Base-by-base conservation (phyloP, 345 rosid genomes). In the Brassica napus region DNA sequence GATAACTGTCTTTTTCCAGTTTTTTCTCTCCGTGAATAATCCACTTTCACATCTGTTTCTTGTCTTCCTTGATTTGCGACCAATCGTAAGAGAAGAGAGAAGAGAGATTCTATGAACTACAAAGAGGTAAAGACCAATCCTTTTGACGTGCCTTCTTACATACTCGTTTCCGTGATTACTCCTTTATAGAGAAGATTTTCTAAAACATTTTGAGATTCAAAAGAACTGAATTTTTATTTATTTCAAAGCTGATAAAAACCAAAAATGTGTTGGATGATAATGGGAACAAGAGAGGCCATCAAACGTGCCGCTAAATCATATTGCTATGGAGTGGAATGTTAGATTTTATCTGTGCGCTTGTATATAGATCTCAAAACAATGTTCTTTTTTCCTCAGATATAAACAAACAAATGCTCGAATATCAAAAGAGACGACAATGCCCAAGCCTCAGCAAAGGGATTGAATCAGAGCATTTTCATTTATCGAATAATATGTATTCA, bases 281-380 rank as follows among this genome's bases (percentile, higher is more conserved):
- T 54, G 70, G 37, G 30, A 42, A 74, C 76, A 87, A 86, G 88
- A 87, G 21, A 83, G 88, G 26, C 86, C 90, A 67, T n/a, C n/a
- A n/a, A n/a, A n/a, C n/a, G n/a, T n/a, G n/a, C n/a, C n/a, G n/a
- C n/a, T n/a, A 26, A 55, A 8, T 21, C 60, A 35, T 64, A 9
- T 23, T 23, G 42, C 32, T 0, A 31, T n/a, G 44, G 44, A 63
- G 44, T 11, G 28, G 5, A n/a, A n/a, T 44, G 73, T 58, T 72
- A 58, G 69, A 32, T 68, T 59, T 57, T 7, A 39, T 58, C 10
- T 66, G 11, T 42, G 52, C 72, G 12, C 65, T 57, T 76, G 52
- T 57, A 65, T 42, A 16, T 42, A 16, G 26, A 55, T 26, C 58
- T 39, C 61, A 42, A 55, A 63, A 28, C 60, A 18, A 39, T 65